These are phyloP conservation scores for Scytalidium sp. DNA, from an alignment of 2,329 filamentous ascomycete genomes.

Conservation along the genomic window DNA sequence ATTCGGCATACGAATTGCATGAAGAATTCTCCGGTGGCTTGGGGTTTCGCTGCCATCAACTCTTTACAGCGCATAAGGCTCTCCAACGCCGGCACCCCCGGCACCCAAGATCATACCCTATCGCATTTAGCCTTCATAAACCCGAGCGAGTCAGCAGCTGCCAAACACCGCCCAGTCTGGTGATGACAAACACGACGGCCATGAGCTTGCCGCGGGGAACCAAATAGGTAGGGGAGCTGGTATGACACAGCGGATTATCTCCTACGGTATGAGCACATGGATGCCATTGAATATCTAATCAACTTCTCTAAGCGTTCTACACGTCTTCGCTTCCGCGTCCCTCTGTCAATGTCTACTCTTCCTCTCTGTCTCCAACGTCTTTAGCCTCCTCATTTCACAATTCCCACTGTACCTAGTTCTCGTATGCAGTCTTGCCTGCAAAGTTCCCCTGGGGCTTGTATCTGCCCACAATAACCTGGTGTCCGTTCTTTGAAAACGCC, in stretches of 20 bases:
- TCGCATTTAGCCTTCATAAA: no score
- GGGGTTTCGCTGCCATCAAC: background rate
- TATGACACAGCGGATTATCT: no score
- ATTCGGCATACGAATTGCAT: background rate
- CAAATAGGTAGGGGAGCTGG: background rate
- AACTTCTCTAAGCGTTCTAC: no score
- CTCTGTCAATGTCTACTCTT: no score
- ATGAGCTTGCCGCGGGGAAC: background rate
- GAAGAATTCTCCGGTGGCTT: background rate
- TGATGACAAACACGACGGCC: background rate
- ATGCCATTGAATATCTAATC: no score
- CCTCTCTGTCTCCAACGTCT: background rate
- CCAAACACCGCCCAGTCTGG: no score
- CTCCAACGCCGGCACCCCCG: no score
- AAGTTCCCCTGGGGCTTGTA: conserved; percentile 6
- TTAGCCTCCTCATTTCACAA: no score
- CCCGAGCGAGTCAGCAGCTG: no score
- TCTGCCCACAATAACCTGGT: conserved; percentile 6
- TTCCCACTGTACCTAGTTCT: background rate
- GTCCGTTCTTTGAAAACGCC: conserved; percentile 1
- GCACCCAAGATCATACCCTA: no score
- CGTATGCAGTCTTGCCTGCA: background rate
- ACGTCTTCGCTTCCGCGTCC: no score
- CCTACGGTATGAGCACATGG: no score
- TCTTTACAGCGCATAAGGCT: background rate